These are phyloP conservation scores for Zhuliangozyma blackwelliae DNA, from an alignment of 1,139 yeast species.

Conservation along the genomic window DNA sequence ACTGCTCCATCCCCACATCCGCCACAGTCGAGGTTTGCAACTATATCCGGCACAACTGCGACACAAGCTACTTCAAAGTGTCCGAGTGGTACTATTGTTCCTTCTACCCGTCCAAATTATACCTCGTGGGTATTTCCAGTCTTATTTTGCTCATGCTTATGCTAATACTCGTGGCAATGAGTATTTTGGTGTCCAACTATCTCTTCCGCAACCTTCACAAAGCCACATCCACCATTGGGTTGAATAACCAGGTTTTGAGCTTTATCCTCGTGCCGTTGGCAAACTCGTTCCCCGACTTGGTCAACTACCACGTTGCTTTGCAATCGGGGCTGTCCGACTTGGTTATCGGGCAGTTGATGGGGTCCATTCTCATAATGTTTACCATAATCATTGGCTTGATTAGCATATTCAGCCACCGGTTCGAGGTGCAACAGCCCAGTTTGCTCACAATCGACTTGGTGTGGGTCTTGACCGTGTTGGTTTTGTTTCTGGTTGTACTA, in stretches of 20 bases:
- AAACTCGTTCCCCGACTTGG: constrained; percentile 38
- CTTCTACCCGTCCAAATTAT: constrained; percentile 11
- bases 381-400: constrained; percentile 36
- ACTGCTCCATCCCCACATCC: too few relatives aligned
- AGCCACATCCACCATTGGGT: constrained; percentile 21
- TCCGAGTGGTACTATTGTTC: constrained; percentile 27
- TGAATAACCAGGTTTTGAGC: constrained; percentile 31
- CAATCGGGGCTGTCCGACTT: constrained; percentile 28
- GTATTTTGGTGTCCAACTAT: constrained; percentile 35
- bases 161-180: constrained; percentile 21
- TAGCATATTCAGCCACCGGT: constrained; percentile 21
- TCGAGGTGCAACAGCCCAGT: constrained; percentile 17
- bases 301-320: constrained; percentile 33
- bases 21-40: constrained; percentile 12
- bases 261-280: constrained; percentile 37
- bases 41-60: constrained; percentile 20
- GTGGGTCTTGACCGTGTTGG: constrained; percentile 33
- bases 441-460: constrained; percentile 26
- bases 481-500: constrained; percentile 39
- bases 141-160: constrained; percentile 15
- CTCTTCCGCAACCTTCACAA: constrained; percentile 29
- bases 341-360: constrained; percentile 40
- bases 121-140: constrained; percentile 13
- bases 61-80: constrained; percentile 20
- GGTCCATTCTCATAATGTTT: constrained; percentile 34